A percentile compares a stretch with the other conserved stretches of the same genome.
phyloP scores from a whole-genome alignment of 2,329 filamentous ascomycete species.

The Fonsecaea multimorphosa region DNA sequence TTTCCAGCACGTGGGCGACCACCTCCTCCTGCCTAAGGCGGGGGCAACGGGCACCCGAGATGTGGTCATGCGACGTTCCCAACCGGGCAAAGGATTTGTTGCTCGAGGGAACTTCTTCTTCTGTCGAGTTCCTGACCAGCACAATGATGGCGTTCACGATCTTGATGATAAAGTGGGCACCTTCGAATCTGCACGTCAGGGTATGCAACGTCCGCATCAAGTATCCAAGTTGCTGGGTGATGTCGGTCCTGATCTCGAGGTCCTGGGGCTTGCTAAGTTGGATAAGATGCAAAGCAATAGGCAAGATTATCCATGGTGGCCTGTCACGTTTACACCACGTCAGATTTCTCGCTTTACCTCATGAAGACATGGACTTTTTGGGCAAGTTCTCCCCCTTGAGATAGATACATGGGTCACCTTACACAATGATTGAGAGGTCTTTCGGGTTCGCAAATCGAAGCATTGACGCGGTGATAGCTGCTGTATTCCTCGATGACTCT shows the following conservation, averaged over 20 bases:
- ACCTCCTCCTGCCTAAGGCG: background rate
- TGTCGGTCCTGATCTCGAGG: constrained; percentile 7
- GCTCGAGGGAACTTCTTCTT: background rate
- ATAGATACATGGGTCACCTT: background rate
- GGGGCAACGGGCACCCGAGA: background rate
- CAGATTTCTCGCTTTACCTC: background rate
- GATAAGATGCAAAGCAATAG: constrained; percentile 3
- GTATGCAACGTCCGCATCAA: constrained; percentile 3
- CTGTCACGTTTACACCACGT: background rate
- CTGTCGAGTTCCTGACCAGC: constrained; percentile 3
- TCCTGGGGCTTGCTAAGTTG: constrained; percentile 1
- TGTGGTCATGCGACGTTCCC: background rate
- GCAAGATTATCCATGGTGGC: constrained; percentile 6
- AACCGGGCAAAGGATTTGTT: background rate
- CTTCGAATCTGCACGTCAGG: constrained; percentile 1
- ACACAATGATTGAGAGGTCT: background rate
- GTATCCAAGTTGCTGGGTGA: constrained; percentile 7
- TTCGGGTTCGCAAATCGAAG: background rate
- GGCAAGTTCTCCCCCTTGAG: too few relatives aligned
- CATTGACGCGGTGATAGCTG: constrained; percentile 2
- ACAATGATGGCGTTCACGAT: constrained; percentile 13
- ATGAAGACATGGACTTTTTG: too few relatives aligned
- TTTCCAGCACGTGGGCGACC: background rate
- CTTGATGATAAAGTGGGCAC: constrained; percentile 4
- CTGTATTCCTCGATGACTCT: background rate